Percentiles rank a stretch among this genome's conserved stretches.
phyloP scores from a whole-genome alignment of 306 rosid species.

The Acmispon strigosus region DNA sequence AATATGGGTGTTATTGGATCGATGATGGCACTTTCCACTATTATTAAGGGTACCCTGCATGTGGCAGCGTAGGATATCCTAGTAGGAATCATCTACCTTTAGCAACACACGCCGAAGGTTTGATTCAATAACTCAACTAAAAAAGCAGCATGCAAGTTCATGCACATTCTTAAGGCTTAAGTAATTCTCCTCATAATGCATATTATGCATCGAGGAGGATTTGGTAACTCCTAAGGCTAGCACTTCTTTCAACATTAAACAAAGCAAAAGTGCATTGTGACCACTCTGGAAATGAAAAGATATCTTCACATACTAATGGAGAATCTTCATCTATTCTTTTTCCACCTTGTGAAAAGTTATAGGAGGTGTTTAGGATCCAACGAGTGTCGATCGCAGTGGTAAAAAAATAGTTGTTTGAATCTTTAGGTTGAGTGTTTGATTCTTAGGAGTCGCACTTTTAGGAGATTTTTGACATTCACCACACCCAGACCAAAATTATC shows the following conservation, averaged over 20 bases:
- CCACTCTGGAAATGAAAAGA: not conserved
- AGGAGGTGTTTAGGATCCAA: too few species aligned
- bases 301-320: not conserved
- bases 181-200: slow-evolving; percentile 8
- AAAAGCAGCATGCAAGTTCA: not conserved
- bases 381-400: too few species aligned
- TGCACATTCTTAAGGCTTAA: slow-evolving; percentile 29
- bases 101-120: not conserved
- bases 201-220: not conserved
- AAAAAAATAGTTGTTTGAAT: too few species aligned
- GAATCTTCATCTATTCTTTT: too few species aligned
- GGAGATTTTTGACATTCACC: too few species aligned
- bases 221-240: too few species aligned
- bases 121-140: slow-evolving; percentile 5
- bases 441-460: too few species aligned
- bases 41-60: slow-evolving; percentile 1
- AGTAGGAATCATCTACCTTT: slow-evolving; percentile 18
- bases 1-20: not conserved
- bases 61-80: slow-evolving; percentile 14
- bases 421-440: too few species aligned
- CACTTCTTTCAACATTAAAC: not conserved
- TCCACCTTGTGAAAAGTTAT: too few species aligned
- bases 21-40: not conserved
- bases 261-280: not conserved
- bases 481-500: too few species aligned